Percentiles rank a stretch among this genome's conserved stretches.
These are phyloP conservation scores for Lotmaria passim DNA, from an alignment of 208 protist species.

Conservation along the genomic window DNA sequence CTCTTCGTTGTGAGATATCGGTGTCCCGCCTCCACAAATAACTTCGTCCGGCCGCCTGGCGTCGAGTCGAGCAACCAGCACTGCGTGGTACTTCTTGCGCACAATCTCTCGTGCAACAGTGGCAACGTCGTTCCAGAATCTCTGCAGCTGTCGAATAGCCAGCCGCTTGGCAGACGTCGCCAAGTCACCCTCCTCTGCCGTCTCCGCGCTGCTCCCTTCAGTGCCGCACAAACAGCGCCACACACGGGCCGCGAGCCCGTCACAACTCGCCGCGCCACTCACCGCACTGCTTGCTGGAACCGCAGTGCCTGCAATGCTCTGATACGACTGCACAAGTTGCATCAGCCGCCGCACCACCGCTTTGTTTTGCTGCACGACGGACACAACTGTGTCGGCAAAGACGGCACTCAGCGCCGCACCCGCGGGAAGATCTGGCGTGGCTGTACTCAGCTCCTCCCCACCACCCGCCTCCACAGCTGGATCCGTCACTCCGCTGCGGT, in stretches of 20 bases:
- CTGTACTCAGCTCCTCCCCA: neutral
- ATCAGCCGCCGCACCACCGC: conserved; percentile 33
- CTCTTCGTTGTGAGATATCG: neutral
- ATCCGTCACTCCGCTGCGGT: neutral
- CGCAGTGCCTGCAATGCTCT: neutral
- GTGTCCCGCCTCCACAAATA: neutral
- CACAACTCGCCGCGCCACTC: neutral
- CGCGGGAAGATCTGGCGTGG: neutral
- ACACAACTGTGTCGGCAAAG: conserved; percentile 19
- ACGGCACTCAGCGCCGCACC: neutral
- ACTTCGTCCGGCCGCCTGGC: neutral
- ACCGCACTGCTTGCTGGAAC: neutral
- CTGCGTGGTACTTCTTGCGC: neutral
- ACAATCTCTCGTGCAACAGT: conserved; percentile 1
- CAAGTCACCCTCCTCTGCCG: neutral
- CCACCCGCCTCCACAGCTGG: neutral
- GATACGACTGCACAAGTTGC: conserved; percentile 27
- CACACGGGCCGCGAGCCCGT: conserved; percentile 1
- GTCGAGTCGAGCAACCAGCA: neutral
- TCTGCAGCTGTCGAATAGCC: conserved; percentile 10
- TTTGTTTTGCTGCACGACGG: conserved; percentile 33
- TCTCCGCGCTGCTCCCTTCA: too few species aligned
- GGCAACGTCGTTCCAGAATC: conserved; percentile 29
- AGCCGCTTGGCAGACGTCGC: neutral
- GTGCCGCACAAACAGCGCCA: conserved; percentile 21